Conservation (phyloP, 2,329 filamentous ascomycete species). For the Claviceps maximensis region DNA sequence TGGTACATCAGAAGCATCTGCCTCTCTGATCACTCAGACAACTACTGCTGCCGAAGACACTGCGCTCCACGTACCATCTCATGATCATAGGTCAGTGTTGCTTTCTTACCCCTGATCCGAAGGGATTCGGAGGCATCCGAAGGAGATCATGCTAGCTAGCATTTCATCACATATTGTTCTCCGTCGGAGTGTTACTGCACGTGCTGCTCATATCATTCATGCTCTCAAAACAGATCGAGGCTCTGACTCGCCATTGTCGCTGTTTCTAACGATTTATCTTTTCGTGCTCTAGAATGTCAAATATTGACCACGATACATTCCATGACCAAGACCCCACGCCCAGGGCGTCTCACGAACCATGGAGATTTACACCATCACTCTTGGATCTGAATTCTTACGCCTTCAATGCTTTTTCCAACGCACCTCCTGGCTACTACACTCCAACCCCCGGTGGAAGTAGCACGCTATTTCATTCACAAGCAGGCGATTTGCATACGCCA, state of each 20-base stretch:
- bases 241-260: not conserved
- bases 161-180: not conserved
- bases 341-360: slow-evolving; percentile 64
- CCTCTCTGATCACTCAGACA: slow-evolving; percentile 22
- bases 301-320: slow-evolving; percentile 24
- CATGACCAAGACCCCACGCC: slow-evolving; percentile 72
- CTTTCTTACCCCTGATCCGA: not conserved
- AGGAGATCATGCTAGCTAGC: not conserved
- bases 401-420: slow-evolving; percentile 68
- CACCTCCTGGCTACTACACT: slow-evolving; percentile 74
- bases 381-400: slow-evolving; percentile 75
- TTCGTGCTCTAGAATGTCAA: slow-evolving; percentile 10
- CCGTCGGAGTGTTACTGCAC: not conserved
- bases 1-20: slow-evolving; percentile 32
- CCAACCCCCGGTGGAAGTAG: slow-evolving; percentile 72
- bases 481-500: slow-evolving; percentile 78
- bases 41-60: slow-evolving; percentile 18
- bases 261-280: not conserved
- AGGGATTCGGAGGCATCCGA: no score
- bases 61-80: slow-evolving; percentile 10
- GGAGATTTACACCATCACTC: slow-evolving; percentile 79
- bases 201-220: not conserved
- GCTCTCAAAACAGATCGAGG: not conserved
- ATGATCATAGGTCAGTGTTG: slow-evolving; percentile 16
- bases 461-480: slow-evolving; percentile 69